phyloP scores from a whole-genome alignment of 140 eudicot species.

The Artemisia princeps region DNA sequence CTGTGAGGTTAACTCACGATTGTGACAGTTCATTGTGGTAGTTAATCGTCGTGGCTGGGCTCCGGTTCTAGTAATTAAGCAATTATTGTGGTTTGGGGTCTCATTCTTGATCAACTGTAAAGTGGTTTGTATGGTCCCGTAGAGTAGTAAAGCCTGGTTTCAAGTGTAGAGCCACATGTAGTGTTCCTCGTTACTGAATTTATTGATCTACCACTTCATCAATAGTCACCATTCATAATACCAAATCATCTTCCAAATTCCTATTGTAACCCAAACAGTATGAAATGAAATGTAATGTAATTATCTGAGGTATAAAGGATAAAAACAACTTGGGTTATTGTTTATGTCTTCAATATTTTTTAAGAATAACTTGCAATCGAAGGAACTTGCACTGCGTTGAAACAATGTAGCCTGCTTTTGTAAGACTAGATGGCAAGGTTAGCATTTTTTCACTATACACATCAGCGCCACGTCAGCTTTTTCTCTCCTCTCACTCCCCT shows the following conservation, averaged over 20 bases:
- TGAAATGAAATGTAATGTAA: too few relatives aligned
- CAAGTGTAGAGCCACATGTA: slow-evolving; percentile 32
- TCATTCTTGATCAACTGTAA: slow-evolving; percentile 29
- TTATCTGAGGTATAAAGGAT: too few relatives aligned
- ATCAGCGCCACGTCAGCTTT: too few relatives aligned
- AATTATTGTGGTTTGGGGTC: slow-evolving; percentile 29
- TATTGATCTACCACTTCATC: slow-evolving; percentile 23
- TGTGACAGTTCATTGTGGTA: not conserved
- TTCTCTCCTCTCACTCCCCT: too few relatives aligned
- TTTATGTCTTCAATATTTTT: too few relatives aligned
- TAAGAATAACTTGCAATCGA: too few relatives aligned
- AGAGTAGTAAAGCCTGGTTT: slow-evolving; percentile 23
- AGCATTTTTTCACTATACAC: too few relatives aligned
- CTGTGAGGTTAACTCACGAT: not conserved
- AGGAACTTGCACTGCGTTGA: too few relatives aligned
- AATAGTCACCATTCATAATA: slow-evolving; percentile 20
- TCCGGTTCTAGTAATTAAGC: slow-evolving; percentile 19
- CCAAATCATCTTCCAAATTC: slow-evolving; percentile 16
- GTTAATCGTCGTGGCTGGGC: not conserved
- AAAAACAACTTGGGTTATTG: too few relatives aligned
- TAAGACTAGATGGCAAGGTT: too few relatives aligned
- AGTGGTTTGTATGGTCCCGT: slow-evolving; percentile 32
- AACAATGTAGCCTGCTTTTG: too few relatives aligned
- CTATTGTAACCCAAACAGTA: not conserved
- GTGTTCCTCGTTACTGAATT: slow-evolving; percentile 33